Base-by-base conservation (phyloP, 1,284 basidiomycete species). In the Apiotrichum gracile region DNA sequence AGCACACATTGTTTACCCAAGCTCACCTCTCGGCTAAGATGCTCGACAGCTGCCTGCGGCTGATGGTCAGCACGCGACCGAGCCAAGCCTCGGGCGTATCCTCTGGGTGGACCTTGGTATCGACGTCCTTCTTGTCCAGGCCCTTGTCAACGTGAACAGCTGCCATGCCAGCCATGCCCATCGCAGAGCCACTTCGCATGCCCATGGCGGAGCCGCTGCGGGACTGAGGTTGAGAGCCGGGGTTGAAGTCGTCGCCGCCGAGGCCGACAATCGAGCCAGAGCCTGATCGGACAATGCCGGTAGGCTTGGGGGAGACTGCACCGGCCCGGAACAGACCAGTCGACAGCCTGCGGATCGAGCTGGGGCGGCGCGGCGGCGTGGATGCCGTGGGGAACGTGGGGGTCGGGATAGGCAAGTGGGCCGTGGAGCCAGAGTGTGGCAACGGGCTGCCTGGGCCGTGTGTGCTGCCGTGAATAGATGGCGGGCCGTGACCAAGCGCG, bases 11-110 rank as follows among this genome's bases (percentile, higher is more conserved):
- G 5, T 1, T 21, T n/a, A 22, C 41, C 42, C 14, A 66, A 77
- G 64, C 72, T n/a, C n/a, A 91, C 90, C 82, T 88, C n/a, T 85
- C 82, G 25, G 91, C 90, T 24, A 94, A 74, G 19, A 90, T 80
- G 39, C 81, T 80, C 0, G 86, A 85, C 43, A 93, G 79, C 65
- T 93, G 90, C 2, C 83, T 80, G 65, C 87, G 87, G 61, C 80
- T 83, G 14, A 91, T 82, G 29, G 79, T 75, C 34, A 79, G 70
- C 26, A 94, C 73, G 51, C 88, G 79, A 9, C 74, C 67, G 31
- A 93, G 70, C 74, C 88, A 94, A 1, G 74, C 68, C 57, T 84
- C 83, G 2, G 87, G 83, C 17, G 83, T 81, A 70, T 93, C 89
- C 38, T 81, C 82, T 14, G 17, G 33, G 16, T 29, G 38, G 12